phyloP scores from a whole-genome alignment of 345 rosid species.

The Passiflora organensis region DNA sequence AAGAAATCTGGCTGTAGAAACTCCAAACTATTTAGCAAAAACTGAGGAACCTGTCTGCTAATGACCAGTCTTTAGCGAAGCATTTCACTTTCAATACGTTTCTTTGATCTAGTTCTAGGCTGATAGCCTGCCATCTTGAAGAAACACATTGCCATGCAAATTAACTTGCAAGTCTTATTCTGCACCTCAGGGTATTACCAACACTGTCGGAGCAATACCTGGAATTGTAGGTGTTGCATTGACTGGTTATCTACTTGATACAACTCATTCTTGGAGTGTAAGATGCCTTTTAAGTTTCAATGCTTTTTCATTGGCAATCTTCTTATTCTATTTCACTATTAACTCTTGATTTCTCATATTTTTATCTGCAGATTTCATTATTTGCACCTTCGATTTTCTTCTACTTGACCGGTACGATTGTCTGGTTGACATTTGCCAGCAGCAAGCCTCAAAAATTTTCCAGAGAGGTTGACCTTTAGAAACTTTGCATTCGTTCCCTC shows the following conservation, averaged over 20 bases:
- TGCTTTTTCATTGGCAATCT: background rate
- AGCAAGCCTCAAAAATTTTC: constrained; percentile 77
- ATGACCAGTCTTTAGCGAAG: background rate
- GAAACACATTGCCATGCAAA: background rate
- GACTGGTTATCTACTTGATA: constrained; percentile 84
- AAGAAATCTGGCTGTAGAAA: no score
- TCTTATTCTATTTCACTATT: background rate
- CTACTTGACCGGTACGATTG: constrained; percentile 79
- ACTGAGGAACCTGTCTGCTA: background rate
- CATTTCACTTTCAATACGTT: background rate
- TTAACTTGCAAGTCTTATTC: background rate
- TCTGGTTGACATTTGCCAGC: constrained; percentile 87
- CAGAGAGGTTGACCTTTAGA: constrained; percentile 26
- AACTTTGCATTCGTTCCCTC: background rate
- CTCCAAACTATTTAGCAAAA: background rate
- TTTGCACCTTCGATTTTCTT: constrained; percentile 91
- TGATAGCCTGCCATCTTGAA: background rate
- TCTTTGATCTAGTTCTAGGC: constrained; percentile 1
- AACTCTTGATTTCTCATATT: background rate
- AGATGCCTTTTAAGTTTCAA: constrained; percentile 27
- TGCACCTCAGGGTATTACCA: constrained; percentile 69
- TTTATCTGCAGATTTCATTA: constrained; percentile 51
- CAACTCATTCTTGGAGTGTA: constrained; percentile 97
- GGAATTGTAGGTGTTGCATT: constrained; percentile 91
- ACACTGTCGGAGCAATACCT: constrained; percentile 86